phyloP scores from a whole-genome alignment of 441 rosid genomes.

The Arabidopsis hybrid region DNA sequence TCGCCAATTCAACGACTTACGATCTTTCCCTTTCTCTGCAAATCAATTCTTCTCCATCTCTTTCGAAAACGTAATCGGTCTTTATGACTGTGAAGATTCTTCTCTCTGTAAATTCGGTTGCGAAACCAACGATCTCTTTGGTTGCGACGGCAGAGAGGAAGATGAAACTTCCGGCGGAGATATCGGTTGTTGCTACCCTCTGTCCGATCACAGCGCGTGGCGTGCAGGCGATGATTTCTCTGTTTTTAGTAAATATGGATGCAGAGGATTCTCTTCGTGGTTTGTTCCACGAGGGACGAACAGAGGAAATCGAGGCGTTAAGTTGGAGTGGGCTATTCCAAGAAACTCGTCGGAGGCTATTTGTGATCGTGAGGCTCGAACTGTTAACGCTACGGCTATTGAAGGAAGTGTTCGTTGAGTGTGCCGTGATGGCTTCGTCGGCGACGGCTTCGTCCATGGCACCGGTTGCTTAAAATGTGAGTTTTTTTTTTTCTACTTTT shows the following conservation, averaged over 20 bases:
- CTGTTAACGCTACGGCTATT: slow-evolving; percentile 70
- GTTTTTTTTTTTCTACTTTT: slow-evolving; percentile 21
- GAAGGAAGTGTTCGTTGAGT: slow-evolving; percentile 67
- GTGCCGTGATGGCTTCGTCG: slow-evolving; percentile 71
- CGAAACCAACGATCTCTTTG: slow-evolving; percentile 66
- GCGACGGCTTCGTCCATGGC: slow-evolving; percentile 75
- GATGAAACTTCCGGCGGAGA: slow-evolving; percentile 48
- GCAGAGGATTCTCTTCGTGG: slow-evolving; percentile 89
- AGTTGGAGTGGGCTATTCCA: slow-evolving; percentile 87
- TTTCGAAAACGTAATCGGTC: slow-evolving; percentile 66
- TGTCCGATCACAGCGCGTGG: slow-evolving; percentile 78
- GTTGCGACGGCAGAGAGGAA: slow-evolving; percentile 62
- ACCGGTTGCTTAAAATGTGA: slow-evolving; percentile 74
- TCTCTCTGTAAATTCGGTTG: slow-evolving; percentile 76
- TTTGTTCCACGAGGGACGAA: slow-evolving; percentile 65
- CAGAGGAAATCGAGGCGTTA: slow-evolving; percentile 76
- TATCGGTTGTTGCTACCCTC: slow-evolving; percentile 82
- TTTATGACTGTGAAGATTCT: slow-evolving; percentile 88
- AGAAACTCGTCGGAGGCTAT: slow-evolving; percentile 50
- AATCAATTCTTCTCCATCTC: slow-evolving; percentile 66
- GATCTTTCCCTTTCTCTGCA: slow-evolving; percentile 55
- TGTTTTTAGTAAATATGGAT: slow-evolving; percentile 74
- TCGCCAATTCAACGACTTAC: slow-evolving; percentile 70
- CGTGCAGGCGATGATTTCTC: slow-evolving; percentile 66
- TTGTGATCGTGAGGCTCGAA: slow-evolving; percentile 60